Conservation (phyloP, 164 flowering plant species). For the Houttuynia cordata region DNA sequence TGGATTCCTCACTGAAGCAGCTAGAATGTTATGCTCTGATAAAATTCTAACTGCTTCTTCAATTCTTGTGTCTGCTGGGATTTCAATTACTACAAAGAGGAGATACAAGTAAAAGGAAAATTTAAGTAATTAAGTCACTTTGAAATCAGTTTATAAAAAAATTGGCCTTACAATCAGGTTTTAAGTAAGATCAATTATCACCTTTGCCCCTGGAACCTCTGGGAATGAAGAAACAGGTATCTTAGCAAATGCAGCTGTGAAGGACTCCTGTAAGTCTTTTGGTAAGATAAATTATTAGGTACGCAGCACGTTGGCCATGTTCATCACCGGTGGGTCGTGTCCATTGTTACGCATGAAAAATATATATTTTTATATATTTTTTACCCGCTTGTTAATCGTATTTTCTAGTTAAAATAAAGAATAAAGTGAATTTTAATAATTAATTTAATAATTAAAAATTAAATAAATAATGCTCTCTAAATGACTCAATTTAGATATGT, state of each 20-base stretch:
- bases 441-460: no score
- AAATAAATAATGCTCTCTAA: no score
- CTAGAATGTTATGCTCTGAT: slow-evolving; percentile 60
- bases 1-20: slow-evolving; percentile 75
- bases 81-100: slow-evolving; percentile 57
- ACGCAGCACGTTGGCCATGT: no score
- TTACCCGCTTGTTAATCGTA: no score
- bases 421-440: no score
- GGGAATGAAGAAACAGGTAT: slow-evolving; percentile 85
- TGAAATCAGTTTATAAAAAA: background rate
- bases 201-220: slow-evolving; percentile 73
- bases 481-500: no score
- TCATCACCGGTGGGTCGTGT: no score
- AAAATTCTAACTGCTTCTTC: slow-evolving; percentile 62
- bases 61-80: slow-evolving; percentile 56
- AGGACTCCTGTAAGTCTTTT: slow-evolving; percentile 41
- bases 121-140: background rate
- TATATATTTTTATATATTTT: no score
- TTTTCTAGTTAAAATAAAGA: no score
- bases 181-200: slow-evolving; percentile 8
- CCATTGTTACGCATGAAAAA: no score
- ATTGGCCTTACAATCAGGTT: no score
- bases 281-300: no score
- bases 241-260: slow-evolving; percentile 57
- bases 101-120: background rate